Evolutionary conservation across 805 yeast genomes (phyloP).

Genomic region (Helenozyma baotianmanensis): DNA sequence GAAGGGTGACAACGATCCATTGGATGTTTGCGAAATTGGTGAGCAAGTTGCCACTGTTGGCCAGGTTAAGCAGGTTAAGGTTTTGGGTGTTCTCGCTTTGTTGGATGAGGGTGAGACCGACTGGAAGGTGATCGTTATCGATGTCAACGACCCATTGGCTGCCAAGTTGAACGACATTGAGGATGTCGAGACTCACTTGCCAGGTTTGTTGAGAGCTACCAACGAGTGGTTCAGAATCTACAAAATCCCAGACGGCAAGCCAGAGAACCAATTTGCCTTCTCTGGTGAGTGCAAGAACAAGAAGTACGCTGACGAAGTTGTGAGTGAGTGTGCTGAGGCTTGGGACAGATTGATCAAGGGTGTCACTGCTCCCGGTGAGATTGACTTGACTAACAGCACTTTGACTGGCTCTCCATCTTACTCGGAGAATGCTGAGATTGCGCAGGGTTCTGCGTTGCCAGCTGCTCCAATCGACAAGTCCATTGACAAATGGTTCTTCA

Average conservation of each 20-base stretch:
- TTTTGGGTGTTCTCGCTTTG: constrained; percentile 72
- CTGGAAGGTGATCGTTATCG: constrained; percentile 83
- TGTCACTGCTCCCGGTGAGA: constrained; percentile 27
- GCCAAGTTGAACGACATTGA: constrained; percentile 52
- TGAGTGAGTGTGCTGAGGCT: constrained; percentile 46
- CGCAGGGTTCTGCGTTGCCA: constrained; percentile 66
- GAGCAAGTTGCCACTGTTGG: constrained; percentile 46
- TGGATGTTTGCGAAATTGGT: constrained; percentile 48
- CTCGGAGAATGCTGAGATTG: constrained; percentile 47
- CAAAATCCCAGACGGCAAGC: constrained; percentile 80
- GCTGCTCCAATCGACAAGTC: constrained; percentile 96
- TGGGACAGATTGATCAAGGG: constrained; percentile 61
- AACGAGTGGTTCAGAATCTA: constrained; percentile 79
- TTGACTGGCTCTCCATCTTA: constrained; percentile 46
- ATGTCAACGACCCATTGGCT: constrained; percentile 62
- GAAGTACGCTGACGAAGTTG: constrained; percentile 31
- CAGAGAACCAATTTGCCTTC: constrained; percentile 70
- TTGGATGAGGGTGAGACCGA: constrained; percentile 95
- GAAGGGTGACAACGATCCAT: constrained; percentile 45
- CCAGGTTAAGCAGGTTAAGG: constrained; percentile 48
- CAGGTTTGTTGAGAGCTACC: constrained; percentile 66
- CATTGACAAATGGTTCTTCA: constrained; percentile 97
- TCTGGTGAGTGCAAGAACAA: constrained; percentile 60
- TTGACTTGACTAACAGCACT: constrained; percentile 49
- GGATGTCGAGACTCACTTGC: constrained; percentile 65